These are phyloP conservation scores for Phytophthora cactorum DNA, from an alignment of 352 stramenopile species.

Conservation along the genomic window DNA sequence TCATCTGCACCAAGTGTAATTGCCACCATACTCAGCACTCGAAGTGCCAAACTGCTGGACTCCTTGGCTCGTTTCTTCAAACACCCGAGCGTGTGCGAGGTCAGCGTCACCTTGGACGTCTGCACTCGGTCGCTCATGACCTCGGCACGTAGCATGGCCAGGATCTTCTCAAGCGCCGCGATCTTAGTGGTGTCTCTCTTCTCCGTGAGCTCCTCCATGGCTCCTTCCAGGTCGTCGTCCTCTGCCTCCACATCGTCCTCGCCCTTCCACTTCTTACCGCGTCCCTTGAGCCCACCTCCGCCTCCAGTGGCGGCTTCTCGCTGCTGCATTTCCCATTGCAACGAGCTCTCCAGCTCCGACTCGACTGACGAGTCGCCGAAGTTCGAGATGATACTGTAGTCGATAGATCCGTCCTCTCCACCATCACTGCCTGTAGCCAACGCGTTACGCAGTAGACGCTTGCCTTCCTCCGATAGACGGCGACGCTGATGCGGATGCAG, in stretches of 20 bases:
- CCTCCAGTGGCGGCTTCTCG: slow-evolving; percentile 8
- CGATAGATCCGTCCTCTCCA: slow-evolving; percentile 28
- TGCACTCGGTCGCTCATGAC: slow-evolving; percentile 54
- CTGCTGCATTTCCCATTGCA: slow-evolving; percentile 55
- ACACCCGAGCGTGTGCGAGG: slow-evolving; percentile 47
- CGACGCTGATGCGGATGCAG: slow-evolving; percentile 34
- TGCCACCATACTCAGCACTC: slow-evolving; percentile 53
- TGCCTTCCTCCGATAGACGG: slow-evolving; percentile 54
- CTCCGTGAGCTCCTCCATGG: slow-evolving; percentile 63
- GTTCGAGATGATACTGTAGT: slow-evolving; percentile 41
- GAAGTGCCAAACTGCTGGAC: slow-evolving; percentile 54
- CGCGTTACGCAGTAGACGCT: slow-evolving; percentile 56
- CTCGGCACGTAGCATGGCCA: slow-evolving; percentile 43
- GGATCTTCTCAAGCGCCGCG: slow-evolving; percentile 61
- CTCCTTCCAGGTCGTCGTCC: slow-evolving; percentile 52
- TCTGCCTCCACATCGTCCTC: slow-evolving; percentile 34
- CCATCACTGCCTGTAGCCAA: slow-evolving; percentile 49
- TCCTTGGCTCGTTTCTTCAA: slow-evolving; percentile 69
- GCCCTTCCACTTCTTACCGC: slow-evolving; percentile 42
- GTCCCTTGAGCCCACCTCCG: slow-evolving; percentile 26
- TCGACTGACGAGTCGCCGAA: slow-evolving; percentile 53
- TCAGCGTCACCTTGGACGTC: slow-evolving; percentile 45
- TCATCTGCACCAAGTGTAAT: slow-evolving; percentile 66
- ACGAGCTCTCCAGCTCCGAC: slow-evolving; percentile 64
- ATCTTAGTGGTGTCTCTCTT: slow-evolving; percentile 72